phyloP scores from a whole-genome alignment of 345 rosid species.

The Brassica napus region DNA sequence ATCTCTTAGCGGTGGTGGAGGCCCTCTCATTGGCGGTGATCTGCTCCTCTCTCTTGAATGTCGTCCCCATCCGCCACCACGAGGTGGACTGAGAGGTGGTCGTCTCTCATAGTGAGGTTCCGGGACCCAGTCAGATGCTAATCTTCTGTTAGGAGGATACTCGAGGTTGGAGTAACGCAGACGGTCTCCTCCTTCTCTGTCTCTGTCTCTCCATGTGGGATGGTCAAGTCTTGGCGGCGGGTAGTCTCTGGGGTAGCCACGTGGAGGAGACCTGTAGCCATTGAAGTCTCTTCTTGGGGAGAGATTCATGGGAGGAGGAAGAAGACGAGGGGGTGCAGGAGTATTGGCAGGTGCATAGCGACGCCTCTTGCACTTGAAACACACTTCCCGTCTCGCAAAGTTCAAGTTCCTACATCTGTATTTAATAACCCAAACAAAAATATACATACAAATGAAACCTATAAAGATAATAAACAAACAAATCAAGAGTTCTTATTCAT shows the following conservation, averaged over 20 bases:
- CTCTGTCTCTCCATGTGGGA: slow-evolving; percentile 52
- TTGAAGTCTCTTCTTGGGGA: slow-evolving; percentile 65
- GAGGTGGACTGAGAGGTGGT: slow-evolving; percentile 52
- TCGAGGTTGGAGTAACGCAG: slow-evolving; percentile 57
- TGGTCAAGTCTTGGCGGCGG: slow-evolving; percentile 64
- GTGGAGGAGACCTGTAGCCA: slow-evolving; percentile 72
- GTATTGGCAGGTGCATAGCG: slow-evolving; percentile 59
- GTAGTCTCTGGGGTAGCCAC: slow-evolving; percentile 68
- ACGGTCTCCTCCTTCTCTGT: slow-evolving; percentile 51
- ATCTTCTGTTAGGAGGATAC: slow-evolving; percentile 55
- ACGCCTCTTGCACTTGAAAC: slow-evolving; percentile 73
- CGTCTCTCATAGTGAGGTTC: slow-evolving; percentile 63
- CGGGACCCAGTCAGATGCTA: slow-evolving; percentile 53
- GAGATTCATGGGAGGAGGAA: slow-evolving; percentile 59
- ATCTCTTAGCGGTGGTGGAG: slow-evolving; percentile 45
- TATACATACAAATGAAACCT: background rate
- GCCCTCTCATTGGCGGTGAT: slow-evolving; percentile 59
- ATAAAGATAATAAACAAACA: background rate
- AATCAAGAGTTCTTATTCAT: background rate
- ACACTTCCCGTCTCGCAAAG: slow-evolving; percentile 78
- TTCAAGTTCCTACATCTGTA: slow-evolving; percentile 78
- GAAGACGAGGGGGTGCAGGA: slow-evolving; percentile 54
- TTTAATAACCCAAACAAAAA: slow-evolving; percentile 1
- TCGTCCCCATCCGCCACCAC: slow-evolving; percentile 62
- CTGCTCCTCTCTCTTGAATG: slow-evolving; percentile 79